Conservation (phyloP, 441 rosid genomes). For the Omphalea diandra region DNA sequence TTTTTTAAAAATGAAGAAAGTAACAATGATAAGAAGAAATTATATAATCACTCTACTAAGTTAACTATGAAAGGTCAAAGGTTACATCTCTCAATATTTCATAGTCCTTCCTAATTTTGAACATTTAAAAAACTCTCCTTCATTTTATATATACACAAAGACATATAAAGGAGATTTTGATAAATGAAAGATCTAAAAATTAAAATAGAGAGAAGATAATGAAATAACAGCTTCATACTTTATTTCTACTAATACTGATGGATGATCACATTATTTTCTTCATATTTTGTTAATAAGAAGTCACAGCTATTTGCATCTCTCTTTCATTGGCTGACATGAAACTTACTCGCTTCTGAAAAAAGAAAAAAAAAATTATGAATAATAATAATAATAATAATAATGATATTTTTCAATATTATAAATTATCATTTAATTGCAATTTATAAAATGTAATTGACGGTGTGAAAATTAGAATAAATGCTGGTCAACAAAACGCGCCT, state of each 20-base stretch:
- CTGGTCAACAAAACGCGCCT: too few species aligned
- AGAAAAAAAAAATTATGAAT: background rate
- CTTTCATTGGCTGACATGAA: conserved; percentile 56
- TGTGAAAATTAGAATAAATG: too few species aligned
- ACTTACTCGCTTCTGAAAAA: conserved; percentile 93
- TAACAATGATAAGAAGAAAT: too few species aligned
- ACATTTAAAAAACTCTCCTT: conserved; percentile 6
- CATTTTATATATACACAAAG: conserved; percentile 24
- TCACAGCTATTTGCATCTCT: conserved; percentile 61
- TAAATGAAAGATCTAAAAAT: conserved; percentile 17
- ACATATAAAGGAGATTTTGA: background rate
- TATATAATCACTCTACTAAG: background rate
- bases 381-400: background rate
- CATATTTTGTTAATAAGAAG: conserved; percentile 31
- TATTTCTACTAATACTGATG: background rate
- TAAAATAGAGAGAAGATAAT: background rate
- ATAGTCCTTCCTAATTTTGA: conserved; percentile 24
- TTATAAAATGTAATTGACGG: too few species aligned
- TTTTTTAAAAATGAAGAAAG: too few species aligned
- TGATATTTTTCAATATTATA: background rate
- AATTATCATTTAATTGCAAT: background rate
- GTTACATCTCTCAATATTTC: conserved; percentile 21
- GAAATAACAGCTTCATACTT: background rate
- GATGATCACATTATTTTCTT: background rate
- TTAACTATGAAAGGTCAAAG: conserved; percentile 4